A percentile compares a stretch with the other conserved stretches of the same genome.
phyloP scores from a whole-genome alignment of 1,284 basidiomycete genomes.

The Inonotus hispidus region DNA sequence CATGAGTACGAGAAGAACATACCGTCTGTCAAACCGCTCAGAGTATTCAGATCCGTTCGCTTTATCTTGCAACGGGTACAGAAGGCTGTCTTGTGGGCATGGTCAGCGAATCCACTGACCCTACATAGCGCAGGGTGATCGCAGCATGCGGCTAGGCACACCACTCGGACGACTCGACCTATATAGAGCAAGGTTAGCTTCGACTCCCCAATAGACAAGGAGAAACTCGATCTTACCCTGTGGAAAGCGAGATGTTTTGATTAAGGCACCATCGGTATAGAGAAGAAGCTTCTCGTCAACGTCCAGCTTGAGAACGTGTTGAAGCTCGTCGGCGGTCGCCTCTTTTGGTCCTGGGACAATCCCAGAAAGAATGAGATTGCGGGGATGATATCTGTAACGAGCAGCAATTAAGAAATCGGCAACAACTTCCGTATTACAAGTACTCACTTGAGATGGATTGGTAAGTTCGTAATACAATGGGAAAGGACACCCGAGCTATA shows the following conservation, averaged over 20 bases:
- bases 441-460: neutral
- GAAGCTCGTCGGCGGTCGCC: conserved; percentile 9
- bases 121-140: conserved; percentile 16
- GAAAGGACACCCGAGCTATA: conserved; percentile 6
- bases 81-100: neutral
- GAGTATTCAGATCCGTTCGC: neutral
- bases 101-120: conserved; percentile 12
- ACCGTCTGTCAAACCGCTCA: neutral
- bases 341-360: conserved; percentile 18
- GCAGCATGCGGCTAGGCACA: conserved; percentile 5
- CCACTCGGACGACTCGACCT: conserved; percentile 11
- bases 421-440: too few relatives aligned
- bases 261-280: conserved; percentile 5
- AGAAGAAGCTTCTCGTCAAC: conserved; percentile 11
- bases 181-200: neutral
- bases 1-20: too few relatives aligned
- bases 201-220: too few relatives aligned
- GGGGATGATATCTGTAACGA: conserved; percentile 3
- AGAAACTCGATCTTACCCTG: neutral
- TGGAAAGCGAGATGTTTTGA: conserved; percentile 6
- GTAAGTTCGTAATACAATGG: neutral
- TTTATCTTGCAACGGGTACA: conserved; percentile 4
- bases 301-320: conserved; percentile 3
- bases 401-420: neutral
- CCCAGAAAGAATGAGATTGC: conserved; percentile 7